Conservation (phyloP, 2,329 filamentous ascomycete genomes). For the Hypocreales sp. region DNA sequence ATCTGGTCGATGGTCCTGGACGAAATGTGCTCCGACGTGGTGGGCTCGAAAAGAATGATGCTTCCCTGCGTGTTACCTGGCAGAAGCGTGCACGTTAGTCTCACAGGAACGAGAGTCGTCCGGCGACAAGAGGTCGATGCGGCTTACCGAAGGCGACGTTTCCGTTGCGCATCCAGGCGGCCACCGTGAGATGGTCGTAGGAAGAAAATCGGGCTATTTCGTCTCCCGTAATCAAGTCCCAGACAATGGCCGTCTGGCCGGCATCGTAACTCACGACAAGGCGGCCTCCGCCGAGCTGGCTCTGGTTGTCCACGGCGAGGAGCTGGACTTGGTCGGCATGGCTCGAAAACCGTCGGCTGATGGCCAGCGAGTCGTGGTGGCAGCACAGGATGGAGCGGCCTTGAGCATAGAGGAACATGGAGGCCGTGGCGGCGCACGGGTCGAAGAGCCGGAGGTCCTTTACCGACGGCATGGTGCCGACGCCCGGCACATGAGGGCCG, state of each 20-base stretch:
- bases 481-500: conserved; percentile 29
- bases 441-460: conserved; percentile 49
- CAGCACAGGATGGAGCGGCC: conserved; percentile 71
- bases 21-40: conserved; percentile 83
- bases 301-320: conserved; percentile 80
- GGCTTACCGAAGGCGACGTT: conserved; percentile 86
- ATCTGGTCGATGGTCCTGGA: conserved; percentile 82
- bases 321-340: conserved; percentile 74
- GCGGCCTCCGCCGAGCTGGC: conserved; percentile 69
- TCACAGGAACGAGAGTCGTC: neutral
- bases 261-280: conserved; percentile 87
- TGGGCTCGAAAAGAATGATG: conserved; percentile 86
- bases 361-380: conserved; percentile 80
- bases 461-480: conserved; percentile 31
- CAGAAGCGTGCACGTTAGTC: neutral
- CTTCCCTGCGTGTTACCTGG: conserved; percentile 83
- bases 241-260: conserved; percentile 84
- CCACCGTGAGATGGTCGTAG: conserved; percentile 72
- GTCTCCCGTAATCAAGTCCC: conserved; percentile 85
- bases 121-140: neutral
- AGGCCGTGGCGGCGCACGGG: conserved; percentile 79
- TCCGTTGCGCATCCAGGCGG: conserved; percentile 92
- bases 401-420: conserved; percentile 80
- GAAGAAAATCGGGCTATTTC: conserved; percentile 87
- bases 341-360: conserved; percentile 72